Evolutionary conservation across 208 protist genomes (phyloP), one percentile per base, ranked within the genome.

Genomic region (Leishmania arabica): DNA sequence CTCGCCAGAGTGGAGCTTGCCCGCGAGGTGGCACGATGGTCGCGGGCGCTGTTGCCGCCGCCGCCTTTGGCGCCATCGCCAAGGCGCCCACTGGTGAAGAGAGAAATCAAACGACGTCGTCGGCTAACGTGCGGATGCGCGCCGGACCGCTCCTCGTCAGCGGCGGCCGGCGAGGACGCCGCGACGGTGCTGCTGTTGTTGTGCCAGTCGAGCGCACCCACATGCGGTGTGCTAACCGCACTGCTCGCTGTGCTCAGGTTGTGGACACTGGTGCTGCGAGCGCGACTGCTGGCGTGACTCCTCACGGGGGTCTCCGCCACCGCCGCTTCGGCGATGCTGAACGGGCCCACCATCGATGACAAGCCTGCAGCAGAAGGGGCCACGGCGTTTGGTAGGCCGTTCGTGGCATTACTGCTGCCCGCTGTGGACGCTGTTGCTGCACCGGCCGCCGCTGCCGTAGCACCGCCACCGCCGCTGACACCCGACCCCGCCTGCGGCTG

Each of bases 31-130:
- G 66, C 34, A 24, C 66, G 40, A 40, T 42, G 68, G 27, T 49
- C 42, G 42, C 68, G 42, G 68, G 27, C 27, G 68, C 68, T 53
- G 68, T 31, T 72, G 68, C 37, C 15, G 68, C 68, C 68, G 3
- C 68, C 68, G 3, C 68, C 42, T 51, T n/a, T 72, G 3, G 2
- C 21, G 27, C 17, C 42, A 58, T 64, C 68, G 56, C 76, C 80
- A 45, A 84, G 79, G 42, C 84, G 82, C n/a, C 73, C 81, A 64
- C 68, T 62, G 24, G 83, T 80, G 75, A 84, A 87, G 62, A 89
- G 80, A 15, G 78, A 83, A 15, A 87, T 24, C 19, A 89, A 77
- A 2, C 80, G 80, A 42, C 49, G 73, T 9, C 80, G 80, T 49
- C 80, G 76, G 64, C 77, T 82, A 1, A 69, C 51, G 9, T 56